Evolutionary conservation across 2,329 filamentous ascomycete genomes (phyloP).

Genomic region (Pestalotiopsis fici): DNA sequence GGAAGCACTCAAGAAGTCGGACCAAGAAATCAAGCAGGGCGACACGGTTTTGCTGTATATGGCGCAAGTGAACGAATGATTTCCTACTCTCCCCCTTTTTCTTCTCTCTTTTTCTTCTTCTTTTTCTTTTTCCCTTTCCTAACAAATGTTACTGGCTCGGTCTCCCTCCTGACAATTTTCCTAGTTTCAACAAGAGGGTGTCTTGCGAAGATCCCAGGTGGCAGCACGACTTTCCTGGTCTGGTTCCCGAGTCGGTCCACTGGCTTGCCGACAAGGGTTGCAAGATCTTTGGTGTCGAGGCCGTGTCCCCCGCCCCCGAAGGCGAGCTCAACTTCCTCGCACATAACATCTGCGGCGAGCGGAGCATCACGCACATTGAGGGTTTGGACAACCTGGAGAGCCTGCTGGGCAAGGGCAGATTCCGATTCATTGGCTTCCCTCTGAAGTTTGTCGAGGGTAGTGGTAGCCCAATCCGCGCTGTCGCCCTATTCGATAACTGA

Average conservation of each 20-base stretch:
- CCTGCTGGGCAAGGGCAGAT: not conserved
- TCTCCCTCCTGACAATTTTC: not conserved
- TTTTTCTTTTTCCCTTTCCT: not conserved
- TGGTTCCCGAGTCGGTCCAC: not conserved
- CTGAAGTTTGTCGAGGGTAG: not conserved
- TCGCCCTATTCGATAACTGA: not conserved
- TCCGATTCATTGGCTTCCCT: not conserved
- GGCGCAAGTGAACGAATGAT: not conserved
- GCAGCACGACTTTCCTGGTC: not conserved
- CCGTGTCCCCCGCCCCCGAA: not conserved
- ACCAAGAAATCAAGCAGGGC: not conserved
- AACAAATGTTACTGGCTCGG: no score
- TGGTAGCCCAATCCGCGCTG: not conserved
- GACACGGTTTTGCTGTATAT: not conserved
- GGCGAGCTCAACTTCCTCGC: not conserved
- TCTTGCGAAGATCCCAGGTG: not conserved
- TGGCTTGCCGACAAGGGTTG: not conserved
- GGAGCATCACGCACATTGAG: not conserved
- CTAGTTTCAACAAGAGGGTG: not conserved
- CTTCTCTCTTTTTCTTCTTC: no score
- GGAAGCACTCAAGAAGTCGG: not conserved
- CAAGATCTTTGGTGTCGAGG: not conserved
- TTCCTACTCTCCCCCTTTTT: no score
- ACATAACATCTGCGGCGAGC: not conserved
- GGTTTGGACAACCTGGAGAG: not conserved